Base-by-base conservation (phyloP, 108 stramenopile genomes). In the Cyclotella kingstonii region DNA sequence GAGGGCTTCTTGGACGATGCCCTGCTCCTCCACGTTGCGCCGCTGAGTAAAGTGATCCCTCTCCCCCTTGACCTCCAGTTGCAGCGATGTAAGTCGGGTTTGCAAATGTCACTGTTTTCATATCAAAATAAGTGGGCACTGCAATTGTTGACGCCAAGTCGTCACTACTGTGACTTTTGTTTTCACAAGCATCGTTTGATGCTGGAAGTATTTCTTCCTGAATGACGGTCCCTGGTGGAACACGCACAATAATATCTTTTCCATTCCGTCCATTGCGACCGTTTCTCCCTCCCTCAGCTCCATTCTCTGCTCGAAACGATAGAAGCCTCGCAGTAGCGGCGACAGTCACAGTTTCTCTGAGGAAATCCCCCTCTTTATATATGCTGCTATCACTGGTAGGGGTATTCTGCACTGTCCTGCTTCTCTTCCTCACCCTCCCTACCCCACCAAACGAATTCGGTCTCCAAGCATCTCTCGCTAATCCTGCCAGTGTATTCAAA, bases 221-320 rank as follows among this genome's bases (percentile, higher is more conserved):
- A 4, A 98, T 88, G 23, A 98, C 77, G 3, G 96, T 97, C 8
- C 96, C 96, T n/a, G 92, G 90, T 27, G 97, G 97, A 1, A 96
- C 95, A 18, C 86, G 68, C 6, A 98, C 76, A 14, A 68, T 46
- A 11, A 83, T 64, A 76, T 98, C 89, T 47, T 79, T 70, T 19
- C 91, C 91, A 52, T 60, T 77, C 31, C 73, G 33, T 6, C 94
- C 95, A 60, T 70, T 77, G 54, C 84, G 78, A 42, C 76, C 65
- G 73, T 85, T 83, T 4, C 95, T 80, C 55, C 63, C 81, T 4
- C 97, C 97, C 63, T 96, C 89, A 25, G 26, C 55, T 5, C 95
- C 97, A 61, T 83, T 86, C 47, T 84, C 82, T 5, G 89, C 92
- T 27, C 89, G 86, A 81, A 93, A 90, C 14, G 68, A 67, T 19